Evolutionary conservation across 106 monocot species (phyloP).

Genomic region (Triglochin maritima): DNA sequence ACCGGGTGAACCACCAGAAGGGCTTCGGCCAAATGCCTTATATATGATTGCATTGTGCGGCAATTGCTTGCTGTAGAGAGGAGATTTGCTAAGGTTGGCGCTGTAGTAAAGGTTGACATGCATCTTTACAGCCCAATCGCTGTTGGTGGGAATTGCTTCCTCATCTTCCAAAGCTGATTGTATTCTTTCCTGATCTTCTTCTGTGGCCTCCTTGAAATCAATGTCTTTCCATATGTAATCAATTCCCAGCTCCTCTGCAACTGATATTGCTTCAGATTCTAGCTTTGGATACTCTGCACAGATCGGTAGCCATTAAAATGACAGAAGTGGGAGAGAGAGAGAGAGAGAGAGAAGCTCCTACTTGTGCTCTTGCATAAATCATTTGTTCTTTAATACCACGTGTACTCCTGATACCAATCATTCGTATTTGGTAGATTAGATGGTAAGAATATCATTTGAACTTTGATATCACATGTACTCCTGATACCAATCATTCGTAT

Average conservation of each 20-base stretch:
- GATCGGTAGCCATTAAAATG: neutral
- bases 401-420: too few species aligned
- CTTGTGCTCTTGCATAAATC: neutral
- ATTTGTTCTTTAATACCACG: too few species aligned
- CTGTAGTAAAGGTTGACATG: conserved; percentile 80
- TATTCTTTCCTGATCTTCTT: conserved; percentile 45
- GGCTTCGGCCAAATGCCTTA: conserved; percentile 40
- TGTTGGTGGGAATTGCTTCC: conserved; percentile 47
- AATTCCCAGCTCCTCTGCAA: conserved; percentile 48
- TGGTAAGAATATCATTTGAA: too few species aligned
- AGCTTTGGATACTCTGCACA: conserved; percentile 68
- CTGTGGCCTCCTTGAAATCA: conserved; percentile 32
- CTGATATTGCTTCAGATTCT: conserved; percentile 50
- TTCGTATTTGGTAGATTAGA: too few species aligned
- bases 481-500: too few species aligned
- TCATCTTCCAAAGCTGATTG: conserved; percentile 54
- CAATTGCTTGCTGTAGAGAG: conserved; percentile 78
- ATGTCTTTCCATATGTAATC: conserved; percentile 48
- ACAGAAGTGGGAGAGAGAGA: neutral
- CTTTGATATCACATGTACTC: too few species aligned
- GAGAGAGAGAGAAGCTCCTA: neutral
- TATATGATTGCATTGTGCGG: conserved; percentile 73
- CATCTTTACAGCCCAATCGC: conserved; percentile 82
- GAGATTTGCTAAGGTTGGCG: conserved; percentile 71
- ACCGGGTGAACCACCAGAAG: conserved; percentile 23